Evolutionary conservation across 2,329 filamentous ascomycete species (phyloP).

Genomic region (Pseudopyrenochaeta lycopersici): DNA sequence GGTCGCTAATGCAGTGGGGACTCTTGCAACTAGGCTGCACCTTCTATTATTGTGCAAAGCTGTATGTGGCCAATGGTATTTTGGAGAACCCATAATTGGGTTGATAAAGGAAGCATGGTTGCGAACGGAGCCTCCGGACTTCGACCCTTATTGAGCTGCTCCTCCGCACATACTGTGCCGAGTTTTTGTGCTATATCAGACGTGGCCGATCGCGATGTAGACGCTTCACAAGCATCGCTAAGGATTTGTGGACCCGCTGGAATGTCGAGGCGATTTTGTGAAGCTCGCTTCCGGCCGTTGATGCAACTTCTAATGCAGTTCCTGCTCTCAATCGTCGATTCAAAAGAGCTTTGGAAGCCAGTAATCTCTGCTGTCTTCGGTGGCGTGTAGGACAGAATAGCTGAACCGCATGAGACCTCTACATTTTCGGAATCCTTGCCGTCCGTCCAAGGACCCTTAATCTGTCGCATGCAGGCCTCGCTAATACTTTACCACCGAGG

Average conservation of each 20-base stretch:
- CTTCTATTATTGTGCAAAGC: slow-evolving; percentile 16
- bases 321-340: not conserved
- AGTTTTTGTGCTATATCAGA: slow-evolving; percentile 11
- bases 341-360: not conserved
- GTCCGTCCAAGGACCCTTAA: not conserved
- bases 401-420: not conserved
- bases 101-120: slow-evolving; percentile 16
- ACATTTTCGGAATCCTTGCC: slow-evolving; percentile 1
- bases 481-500: slow-evolving; percentile 5
- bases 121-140: slow-evolving; percentile 14
- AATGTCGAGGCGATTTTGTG: slow-evolving; percentile 10
- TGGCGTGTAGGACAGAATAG: not conserved
- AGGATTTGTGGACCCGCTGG: not conserved
- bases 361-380: no score
- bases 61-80: slow-evolving; percentile 20
- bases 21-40: slow-evolving; percentile 16
- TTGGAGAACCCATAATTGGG: slow-evolving; percentile 13
- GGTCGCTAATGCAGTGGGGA: slow-evolving; percentile 33
- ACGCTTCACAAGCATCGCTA: slow-evolving; percentile 1
- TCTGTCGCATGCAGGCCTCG: not conserved
- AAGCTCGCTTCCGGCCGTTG: slow-evolving; percentile 2
- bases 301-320: not conserved
- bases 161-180: slow-evolving; percentile 8
- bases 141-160: slow-evolving; percentile 19
- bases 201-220: slow-evolving; percentile 18